Conservation (phyloP, 192 early-diverging fungal species). For the Gryganskiella cystojenkinii region DNA sequence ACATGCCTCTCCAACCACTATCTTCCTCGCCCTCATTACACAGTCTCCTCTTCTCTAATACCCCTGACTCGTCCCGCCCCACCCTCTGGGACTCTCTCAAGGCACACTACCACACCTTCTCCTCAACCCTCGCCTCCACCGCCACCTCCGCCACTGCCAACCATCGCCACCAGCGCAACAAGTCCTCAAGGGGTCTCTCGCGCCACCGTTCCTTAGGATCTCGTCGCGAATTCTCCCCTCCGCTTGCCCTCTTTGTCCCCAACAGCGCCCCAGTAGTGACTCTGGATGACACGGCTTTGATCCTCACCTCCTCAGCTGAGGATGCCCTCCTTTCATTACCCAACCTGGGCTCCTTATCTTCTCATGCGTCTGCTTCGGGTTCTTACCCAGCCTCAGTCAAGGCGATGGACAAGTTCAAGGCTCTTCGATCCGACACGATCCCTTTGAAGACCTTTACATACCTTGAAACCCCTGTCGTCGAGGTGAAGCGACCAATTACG, state of each 20-base stretch:
- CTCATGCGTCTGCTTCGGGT: not conserved
- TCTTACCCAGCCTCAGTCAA: slow-evolving; percentile 28
- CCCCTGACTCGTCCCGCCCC: slow-evolving; percentile 28
- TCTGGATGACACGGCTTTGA: slow-evolving; percentile 27
- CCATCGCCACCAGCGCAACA: not conserved
- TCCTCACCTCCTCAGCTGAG: slow-evolving; percentile 23
- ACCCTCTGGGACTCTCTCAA: slow-evolving; percentile 49
- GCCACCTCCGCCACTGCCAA: slow-evolving; percentile 2
- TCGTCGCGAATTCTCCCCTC: slow-evolving; percentile 17
- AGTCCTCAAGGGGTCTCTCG: not conserved
- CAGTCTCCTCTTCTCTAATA: slow-evolving; percentile 41
- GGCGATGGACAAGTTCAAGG: slow-evolving; percentile 40
- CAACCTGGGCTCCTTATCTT: not conserved
- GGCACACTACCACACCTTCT: slow-evolving; percentile 36
- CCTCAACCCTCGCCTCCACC: slow-evolving; percentile 12
- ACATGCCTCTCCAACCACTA: not conserved
- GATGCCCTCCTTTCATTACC: slow-evolving; percentile 14
- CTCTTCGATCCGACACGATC: slow-evolving; percentile 39
- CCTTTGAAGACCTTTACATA: slow-evolving; percentile 49
- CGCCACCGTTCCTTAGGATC: not conserved
- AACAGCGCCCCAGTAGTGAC: slow-evolving; percentile 27
- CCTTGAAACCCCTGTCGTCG: slow-evolving; percentile 47
- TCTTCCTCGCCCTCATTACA: slow-evolving; percentile 3
- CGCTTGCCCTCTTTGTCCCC: slow-evolving; percentile 17
- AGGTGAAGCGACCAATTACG: slow-evolving; percentile 16